Base-by-base conservation (phyloP, 2,329 filamentous ascomycete genomes). In the Beauveria caledonica region DNA sequence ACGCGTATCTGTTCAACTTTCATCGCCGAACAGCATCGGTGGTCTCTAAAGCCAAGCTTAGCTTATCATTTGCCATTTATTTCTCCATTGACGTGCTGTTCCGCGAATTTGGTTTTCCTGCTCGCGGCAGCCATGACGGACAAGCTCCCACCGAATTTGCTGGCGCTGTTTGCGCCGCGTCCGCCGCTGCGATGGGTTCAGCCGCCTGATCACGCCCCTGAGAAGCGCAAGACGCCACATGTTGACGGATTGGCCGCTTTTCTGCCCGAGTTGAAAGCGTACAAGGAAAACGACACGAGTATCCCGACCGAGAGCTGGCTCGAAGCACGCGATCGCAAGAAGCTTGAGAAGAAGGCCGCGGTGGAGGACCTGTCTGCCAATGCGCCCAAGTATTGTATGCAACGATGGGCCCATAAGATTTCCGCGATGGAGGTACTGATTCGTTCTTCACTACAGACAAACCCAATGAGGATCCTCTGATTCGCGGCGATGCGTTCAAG, bases 161-260 rank as follows among this genome's bases (percentile, higher is more conserved):
- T 97, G 68, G 89, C 90, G 76, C 90, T 97, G 67, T 99, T 99
- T 78, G 90, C 93, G 76, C 90, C 94, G 72, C 90, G 94, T 62
- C 94, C 94, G 68, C 89, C 93, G 62, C 79, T 97, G 72, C 89
- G 92, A 75, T 97, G 90, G 82, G 86, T 96, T 63, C 88, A 89
- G 63, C 90, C 92, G 7, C 80, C 83, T 67, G 93, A 97, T 75
- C 81, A 89, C 72, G 85, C 92, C 63, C 88, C 92, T 11, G 90
- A 94, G 75, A 84, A 92, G 66, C 88, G 90, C 68, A 86, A 82
- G 72, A 95, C 90, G 19, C 84, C 86, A 63, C 77, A 82, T 58
- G 85, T 97, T 64, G 78, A 79, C 23, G 90, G 91, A 57, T 73
- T 97, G 62, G 90, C 86, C 23, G 81, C 85, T 53, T 97, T 84